A percentile compares a stretch with the other conserved stretches of the same genome.
Evolutionary conservation across 2,329 filamentous ascomycete species (phyloP).

Genomic region (Epichloe typhina): DNA sequence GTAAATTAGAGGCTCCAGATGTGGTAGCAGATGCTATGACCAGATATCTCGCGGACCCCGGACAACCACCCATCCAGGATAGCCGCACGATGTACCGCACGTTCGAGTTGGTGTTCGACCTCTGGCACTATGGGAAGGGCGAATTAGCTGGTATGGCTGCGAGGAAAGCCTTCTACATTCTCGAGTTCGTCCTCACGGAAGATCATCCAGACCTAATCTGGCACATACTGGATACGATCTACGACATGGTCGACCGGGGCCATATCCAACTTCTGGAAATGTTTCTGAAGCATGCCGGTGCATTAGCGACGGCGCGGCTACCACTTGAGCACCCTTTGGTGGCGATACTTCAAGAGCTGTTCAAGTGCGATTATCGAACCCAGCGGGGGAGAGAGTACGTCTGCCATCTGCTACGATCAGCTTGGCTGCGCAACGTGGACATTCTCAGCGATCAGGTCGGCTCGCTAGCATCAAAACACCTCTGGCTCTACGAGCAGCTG

Average conservation of each 20-base stretch:
- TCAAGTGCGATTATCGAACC: slow-evolving; percentile 18
- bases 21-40: slow-evolving; percentile 22
- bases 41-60: slow-evolving; percentile 21
- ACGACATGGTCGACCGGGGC: slow-evolving; percentile 23
- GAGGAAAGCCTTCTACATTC: slow-evolving; percentile 20
- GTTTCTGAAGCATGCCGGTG: slow-evolving; percentile 20
- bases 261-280: slow-evolving; percentile 21
- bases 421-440: slow-evolving; percentile 25
- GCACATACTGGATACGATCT: slow-evolving; percentile 26
- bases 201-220: slow-evolving; percentile 25
- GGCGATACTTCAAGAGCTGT: slow-evolving; percentile 19
- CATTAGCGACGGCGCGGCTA: slow-evolving; percentile 16
- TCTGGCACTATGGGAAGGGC: slow-evolving; percentile 23
- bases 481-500: slow-evolving; percentile 26
- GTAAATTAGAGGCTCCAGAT: slow-evolving; percentile 19
- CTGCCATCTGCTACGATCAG: slow-evolving; percentile 21
- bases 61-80: slow-evolving; percentile 23
- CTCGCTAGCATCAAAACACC: slow-evolving; percentile 15
- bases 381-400: slow-evolving; percentile 20
- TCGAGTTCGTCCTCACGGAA: slow-evolving; percentile 23
- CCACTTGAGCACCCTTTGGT: slow-evolving; percentile 21
- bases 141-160: slow-evolving; percentile 24
- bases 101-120: slow-evolving; percentile 24
- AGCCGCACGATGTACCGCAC: slow-evolving; percentile 27
- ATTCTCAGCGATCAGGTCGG: slow-evolving; percentile 19